A percentile compares a stretch with the other conserved stretches of the same genome.
These are phyloP conservation scores for Trichophaea hybrida DNA, from an alignment of 2,329 filamentous ascomycete species.

Conservation along the genomic window DNA sequence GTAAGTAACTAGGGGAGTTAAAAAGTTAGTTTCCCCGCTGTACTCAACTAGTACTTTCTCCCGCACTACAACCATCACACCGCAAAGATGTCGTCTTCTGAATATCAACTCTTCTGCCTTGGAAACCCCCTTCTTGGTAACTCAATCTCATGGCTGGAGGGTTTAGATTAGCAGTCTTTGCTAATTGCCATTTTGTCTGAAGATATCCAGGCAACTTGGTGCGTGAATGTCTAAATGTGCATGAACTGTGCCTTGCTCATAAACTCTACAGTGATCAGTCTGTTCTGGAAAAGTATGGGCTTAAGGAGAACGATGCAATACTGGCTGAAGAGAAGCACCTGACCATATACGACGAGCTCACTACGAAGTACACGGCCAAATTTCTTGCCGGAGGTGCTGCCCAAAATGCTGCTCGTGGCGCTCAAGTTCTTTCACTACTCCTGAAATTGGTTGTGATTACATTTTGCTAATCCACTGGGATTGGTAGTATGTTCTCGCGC, in stretches of 20 bases:
- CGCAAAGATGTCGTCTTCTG: slow-evolving; percentile 30
- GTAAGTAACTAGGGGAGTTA: no score
- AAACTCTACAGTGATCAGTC: slow-evolving; percentile 52
- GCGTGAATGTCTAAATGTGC: slow-evolving; percentile 27
- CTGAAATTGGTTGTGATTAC: neutral
- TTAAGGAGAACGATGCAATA: slow-evolving; percentile 96
- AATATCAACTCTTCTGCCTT: slow-evolving; percentile 79
- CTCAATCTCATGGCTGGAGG: slow-evolving; percentile 26
- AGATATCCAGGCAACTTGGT: slow-evolving; percentile 82
- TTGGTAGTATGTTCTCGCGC: slow-evolving; percentile 66
- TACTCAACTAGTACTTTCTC: no score
- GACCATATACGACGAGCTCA: slow-evolving; percentile 79
- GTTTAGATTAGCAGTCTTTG: slow-evolving; percentile 1
- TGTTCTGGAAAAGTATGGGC: slow-evolving; percentile 77
- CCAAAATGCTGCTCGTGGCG: slow-evolving; percentile 92
- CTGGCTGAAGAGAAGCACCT: slow-evolving; percentile 86
- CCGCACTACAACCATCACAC: neutral
- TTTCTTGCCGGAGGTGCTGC: slow-evolving; percentile 91
- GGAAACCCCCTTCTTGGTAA: slow-evolving; percentile 94
- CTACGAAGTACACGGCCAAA: slow-evolving; percentile 83
- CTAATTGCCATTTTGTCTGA: slow-evolving; percentile 7
- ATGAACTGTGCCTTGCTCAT: neutral
- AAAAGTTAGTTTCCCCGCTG: no score
- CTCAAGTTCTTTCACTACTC: slow-evolving; percentile 43
- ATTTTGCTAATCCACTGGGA: neutral